Percentiles rank a stretch among this genome's conserved stretches.
Conservation (phyloP, 331 rosid species). For the Erythrophleum ivorense region DNA sequence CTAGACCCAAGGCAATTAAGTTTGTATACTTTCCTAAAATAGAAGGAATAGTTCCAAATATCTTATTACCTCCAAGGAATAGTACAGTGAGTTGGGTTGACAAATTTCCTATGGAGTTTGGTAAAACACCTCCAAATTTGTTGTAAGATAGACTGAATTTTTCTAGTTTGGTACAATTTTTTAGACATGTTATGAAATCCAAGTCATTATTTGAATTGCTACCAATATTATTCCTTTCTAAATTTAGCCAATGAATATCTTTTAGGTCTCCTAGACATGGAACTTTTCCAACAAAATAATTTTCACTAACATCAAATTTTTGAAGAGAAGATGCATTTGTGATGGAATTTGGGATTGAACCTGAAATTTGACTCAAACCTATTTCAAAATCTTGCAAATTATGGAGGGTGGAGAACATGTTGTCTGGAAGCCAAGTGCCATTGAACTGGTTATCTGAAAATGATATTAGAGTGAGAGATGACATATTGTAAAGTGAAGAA, state of each 20-base stretch:
- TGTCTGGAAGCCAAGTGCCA: slow-evolving; percentile 26
- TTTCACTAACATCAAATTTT: not conserved
- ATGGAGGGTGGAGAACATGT: slow-evolving; percentile 6
- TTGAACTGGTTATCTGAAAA: not conserved
- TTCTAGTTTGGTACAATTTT: slow-evolving; percentile 5
- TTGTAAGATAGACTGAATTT: not conserved
- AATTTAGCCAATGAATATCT: not conserved
- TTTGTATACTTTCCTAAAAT: not conserved
- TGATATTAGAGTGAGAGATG: not conserved
- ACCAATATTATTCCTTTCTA: not conserved
- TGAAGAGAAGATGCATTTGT: slow-evolving; percentile 39
- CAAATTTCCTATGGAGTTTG: slow-evolving; percentile 4
- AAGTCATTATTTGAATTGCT: not conserved
- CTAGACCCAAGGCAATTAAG: not conserved
- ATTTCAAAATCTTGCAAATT: not conserved
- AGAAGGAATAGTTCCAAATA: not conserved
- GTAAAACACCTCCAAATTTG: no score
- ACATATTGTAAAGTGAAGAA: slow-evolving; percentile 35
- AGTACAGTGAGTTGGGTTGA: not conserved
- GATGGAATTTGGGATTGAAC: slow-evolving; percentile 35
- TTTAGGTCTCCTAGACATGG: not conserved
- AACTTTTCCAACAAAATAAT: not conserved
- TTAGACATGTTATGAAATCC: not conserved
- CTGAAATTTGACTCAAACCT: not conserved
- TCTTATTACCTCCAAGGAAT: not conserved